Base-by-base conservation (phyloP, 495 filamentous ascomycete species). In the Neurospora pannonica region DNA sequence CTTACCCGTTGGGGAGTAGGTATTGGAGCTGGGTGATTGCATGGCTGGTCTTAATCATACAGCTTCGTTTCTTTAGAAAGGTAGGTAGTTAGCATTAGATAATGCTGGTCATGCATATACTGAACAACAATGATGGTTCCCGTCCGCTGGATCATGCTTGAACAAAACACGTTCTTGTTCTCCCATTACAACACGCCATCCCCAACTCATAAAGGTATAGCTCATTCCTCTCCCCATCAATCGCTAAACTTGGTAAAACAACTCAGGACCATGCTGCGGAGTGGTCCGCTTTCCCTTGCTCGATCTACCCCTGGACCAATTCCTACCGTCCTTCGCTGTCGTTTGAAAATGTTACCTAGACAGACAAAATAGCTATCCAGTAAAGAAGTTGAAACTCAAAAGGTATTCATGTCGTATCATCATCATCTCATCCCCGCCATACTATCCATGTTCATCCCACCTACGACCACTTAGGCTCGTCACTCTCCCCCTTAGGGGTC, bases 401-500 rank as follows among this genome's bases (percentile, higher is more conserved):
- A 34, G 13, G 15, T 34, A 67, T 67, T 6, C 54, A 62, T 19
- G 3, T 19, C 28, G 6, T 67, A 36, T 67, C 15, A 67, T 62
- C 28, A 36, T 67, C 54, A 67, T 17, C 15, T 36, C 28, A 67
- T 67, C 54, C 54, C 54, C 24, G 21, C 21, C 11, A 24, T 4
- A 5, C 24, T 60, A 24, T 54, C 48, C 48, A 60, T 21, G 1
- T 62, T 17, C 54, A 67, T 17, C 54, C 54, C 15, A 67, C 54
- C 48, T 67, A 67, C 54, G 54, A 67, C 74, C 74, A 75, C 71
- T 70, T 75, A 5, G 74, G 60, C 36, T 74, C 74, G 34, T 71
- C 72, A 48, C 28, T 70, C 21, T 71, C 72, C 74, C 71, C 21
- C 72, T 76, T 76, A 74, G 75, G 75, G 46, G 69, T 76, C 11